A percentile compares a stretch with the other conserved stretches of the same genome.
These are phyloP conservation scores for Populus trichocarpa DNA, from an alignment of 441 rosid genomes.

Conservation along the genomic window DNA sequence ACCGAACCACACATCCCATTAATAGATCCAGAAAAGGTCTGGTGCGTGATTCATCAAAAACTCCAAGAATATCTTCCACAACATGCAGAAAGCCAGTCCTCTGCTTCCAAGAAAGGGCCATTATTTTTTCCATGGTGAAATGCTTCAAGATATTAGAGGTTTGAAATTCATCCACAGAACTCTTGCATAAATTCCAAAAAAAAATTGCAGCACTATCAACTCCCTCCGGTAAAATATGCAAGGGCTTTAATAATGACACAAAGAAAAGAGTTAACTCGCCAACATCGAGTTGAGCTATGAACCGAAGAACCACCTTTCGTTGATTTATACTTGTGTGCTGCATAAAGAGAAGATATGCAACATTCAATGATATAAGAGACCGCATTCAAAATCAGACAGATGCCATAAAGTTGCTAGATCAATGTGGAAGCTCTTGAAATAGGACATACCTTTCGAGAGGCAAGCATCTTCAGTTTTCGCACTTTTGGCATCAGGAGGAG, in stretches of 20 bases:
- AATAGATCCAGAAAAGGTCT: slow-evolving; percentile 75
- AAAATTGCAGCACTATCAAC: slow-evolving; percentile 36
- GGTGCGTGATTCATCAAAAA: slow-evolving; percentile 74
- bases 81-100: slow-evolving; percentile 85
- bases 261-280: slow-evolving; percentile 78
- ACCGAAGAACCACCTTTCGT: slow-evolving; percentile 83
- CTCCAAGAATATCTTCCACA: slow-evolving; percentile 68
- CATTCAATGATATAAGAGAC: background rate
- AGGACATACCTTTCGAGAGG: slow-evolving; percentile 76
- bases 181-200: slow-evolving; percentile 41
- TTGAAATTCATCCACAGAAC: slow-evolving; percentile 43
- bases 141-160: slow-evolving; percentile 44
- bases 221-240: slow-evolving; percentile 47
- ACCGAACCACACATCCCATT: slow-evolving; percentile 83
- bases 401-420: background rate
- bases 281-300: slow-evolving; percentile 73
- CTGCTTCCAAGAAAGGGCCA: slow-evolving; percentile 70
- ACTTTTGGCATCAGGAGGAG: slow-evolving; percentile 84
- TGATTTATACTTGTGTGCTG: slow-evolving; percentile 78
- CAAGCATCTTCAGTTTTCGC: slow-evolving; percentile 73
- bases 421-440: background rate
- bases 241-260: slow-evolving; percentile 72
- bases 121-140: slow-evolving; percentile 57
- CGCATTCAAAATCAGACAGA: background rate
- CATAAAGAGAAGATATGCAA: slow-evolving; percentile 3